Percentiles rank a stretch among this genome's conserved stretches.
Conservation (phyloP, 345 rosid species). For the Noccaea bulbosa region DNA sequence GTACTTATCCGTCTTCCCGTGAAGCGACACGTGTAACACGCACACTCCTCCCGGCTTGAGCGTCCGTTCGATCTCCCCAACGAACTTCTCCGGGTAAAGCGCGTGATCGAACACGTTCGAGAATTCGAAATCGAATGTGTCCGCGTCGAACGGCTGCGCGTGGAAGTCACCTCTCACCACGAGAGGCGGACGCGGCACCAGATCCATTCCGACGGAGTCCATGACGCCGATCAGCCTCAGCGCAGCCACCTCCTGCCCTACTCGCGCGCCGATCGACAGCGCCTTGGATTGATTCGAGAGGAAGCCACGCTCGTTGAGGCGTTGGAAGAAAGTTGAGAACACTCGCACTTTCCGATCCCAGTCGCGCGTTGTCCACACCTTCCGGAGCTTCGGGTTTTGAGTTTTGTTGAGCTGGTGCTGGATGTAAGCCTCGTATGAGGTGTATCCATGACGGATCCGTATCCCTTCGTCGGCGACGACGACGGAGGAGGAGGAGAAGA, state of each 20-base stretch:
- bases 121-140: conserved; percentile 83
- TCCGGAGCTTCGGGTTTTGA: conserved; percentile 75
- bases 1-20: conserved; percentile 70
- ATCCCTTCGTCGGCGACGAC: conserved; percentile 43
- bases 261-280: conserved; percentile 80
- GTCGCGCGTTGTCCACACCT: conserved; percentile 83
- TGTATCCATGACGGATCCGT: conserved; percentile 71
- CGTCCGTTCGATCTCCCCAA: conserved; percentile 88
- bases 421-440: conserved; percentile 82
- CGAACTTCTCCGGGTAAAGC: conserved; percentile 79
- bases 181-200: conserved; percentile 84
- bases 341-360: conserved; percentile 86
- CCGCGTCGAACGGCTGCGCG: conserved; percentile 68
- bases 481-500: conserved; percentile 11
- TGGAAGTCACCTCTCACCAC: conserved; percentile 89
- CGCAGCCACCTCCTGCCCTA: conserved; percentile 97
- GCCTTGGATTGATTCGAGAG: conserved; percentile 64
- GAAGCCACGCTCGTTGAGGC: conserved; percentile 45
- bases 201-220: conserved; percentile 83
- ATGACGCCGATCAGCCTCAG: conserved; percentile 61
- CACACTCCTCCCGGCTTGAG: conserved; percentile 74
- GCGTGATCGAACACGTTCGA: conserved; percentile 98
- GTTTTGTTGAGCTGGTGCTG: conserved; percentile 96
- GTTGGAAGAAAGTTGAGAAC: conserved; percentile 63
- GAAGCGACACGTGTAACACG: conserved; percentile 76